These are phyloP conservation scores for Paramecium sonneborni DNA, from an alignment of 73 alveolate species.

Conservation along the genomic window DNA sequence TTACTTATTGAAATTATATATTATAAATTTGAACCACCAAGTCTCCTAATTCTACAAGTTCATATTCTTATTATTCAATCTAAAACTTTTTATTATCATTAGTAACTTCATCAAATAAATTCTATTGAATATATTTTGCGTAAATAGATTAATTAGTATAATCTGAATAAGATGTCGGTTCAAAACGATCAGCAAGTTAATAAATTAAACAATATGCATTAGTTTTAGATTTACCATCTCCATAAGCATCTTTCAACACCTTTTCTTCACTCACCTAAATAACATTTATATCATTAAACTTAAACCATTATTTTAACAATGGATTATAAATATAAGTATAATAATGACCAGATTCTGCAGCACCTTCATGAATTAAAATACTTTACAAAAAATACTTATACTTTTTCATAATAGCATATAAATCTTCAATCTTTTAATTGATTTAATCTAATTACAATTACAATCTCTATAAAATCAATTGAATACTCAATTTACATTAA, in stretches of 20 bases:
- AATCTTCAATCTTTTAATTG: not conserved
- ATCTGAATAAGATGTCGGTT: not conserved
- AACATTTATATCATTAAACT: slow-evolving; percentile 79
- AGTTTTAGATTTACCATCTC: slow-evolving; percentile 49
- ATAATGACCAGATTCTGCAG: slow-evolving; percentile 85
- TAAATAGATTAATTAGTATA: not conserved
- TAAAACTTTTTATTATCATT: slow-evolving; percentile 10
- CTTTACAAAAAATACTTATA: slow-evolving; percentile 71
- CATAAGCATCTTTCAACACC: slow-evolving; percentile 67
- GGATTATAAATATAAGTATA: slow-evolving; percentile 77
- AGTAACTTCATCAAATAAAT: not conserved
- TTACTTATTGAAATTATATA: slow-evolving; percentile 10
- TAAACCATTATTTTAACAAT: slow-evolving; percentile 68
- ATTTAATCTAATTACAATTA: not conserved
- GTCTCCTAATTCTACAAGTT: slow-evolving; percentile 30
- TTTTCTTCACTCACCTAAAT: slow-evolving; percentile 70
- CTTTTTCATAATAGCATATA: slow-evolving; percentile 49
- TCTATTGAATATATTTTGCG: not conserved
- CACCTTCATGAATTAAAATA: slow-evolving; percentile 82
- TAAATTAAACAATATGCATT: slow-evolving; percentile 51
- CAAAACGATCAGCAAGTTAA: not conserved
- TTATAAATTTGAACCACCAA: not conserved
- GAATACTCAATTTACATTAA: not conserved
- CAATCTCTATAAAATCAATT: not conserved
- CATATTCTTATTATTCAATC: slow-evolving; percentile 11